Conservation (phyloP, 441 rosid genomes). For the Arabidopsis lyrata region DNA sequence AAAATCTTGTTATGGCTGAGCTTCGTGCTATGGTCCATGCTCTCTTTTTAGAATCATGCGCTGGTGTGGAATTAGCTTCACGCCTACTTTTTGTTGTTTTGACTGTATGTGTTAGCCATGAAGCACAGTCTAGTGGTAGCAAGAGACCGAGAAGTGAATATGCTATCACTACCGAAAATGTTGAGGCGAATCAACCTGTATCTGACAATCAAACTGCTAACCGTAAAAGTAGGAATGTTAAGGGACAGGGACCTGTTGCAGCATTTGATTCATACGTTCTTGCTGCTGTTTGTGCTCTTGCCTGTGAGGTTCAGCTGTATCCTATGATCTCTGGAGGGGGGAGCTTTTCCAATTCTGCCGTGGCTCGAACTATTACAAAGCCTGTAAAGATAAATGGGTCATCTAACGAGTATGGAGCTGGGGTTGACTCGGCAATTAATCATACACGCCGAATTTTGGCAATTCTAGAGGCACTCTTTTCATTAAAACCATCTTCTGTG, state of each 20-base stretch:
- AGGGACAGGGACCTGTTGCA: conserved; percentile 95
- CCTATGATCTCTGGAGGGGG: conserved; percentile 75
- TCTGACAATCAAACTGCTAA: conserved; percentile 52
- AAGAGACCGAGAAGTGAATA: conserved; percentile 79
- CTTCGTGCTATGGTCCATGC: conserved; percentile 99
- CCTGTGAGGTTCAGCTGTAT: conserved; percentile 95
- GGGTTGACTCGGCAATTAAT: conserved; percentile 78
- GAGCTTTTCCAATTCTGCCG: conserved; percentile 54
- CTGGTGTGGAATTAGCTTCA: conserved; percentile 93
- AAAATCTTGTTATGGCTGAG: conserved; percentile 97
- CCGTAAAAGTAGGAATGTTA: conserved; percentile 59
- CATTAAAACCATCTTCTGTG: conserved; percentile 93
- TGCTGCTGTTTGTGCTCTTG: conserved; percentile 98
- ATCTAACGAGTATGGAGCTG: conserved; percentile 59
- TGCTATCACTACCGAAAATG: conserved; percentile 51
- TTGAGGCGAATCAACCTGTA: conserved; percentile 50
- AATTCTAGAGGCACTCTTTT: conserved; percentile 96
- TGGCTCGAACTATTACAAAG: conserved; percentile 50
- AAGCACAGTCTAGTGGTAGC: conserved; percentile 87
- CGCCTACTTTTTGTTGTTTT: conserved; percentile 95
- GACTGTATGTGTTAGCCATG: conserved; percentile 98
- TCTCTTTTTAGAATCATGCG: conserved; percentile 91
- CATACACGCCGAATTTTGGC: conserved; percentile 93
- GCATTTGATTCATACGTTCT: conserved; percentile 98
- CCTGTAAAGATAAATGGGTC: conserved; percentile 73